Evolutionary conservation across 2,329 filamentous ascomycete species (phyloP).

Genomic region (Cephalotrichum gorgonifer): DNA sequence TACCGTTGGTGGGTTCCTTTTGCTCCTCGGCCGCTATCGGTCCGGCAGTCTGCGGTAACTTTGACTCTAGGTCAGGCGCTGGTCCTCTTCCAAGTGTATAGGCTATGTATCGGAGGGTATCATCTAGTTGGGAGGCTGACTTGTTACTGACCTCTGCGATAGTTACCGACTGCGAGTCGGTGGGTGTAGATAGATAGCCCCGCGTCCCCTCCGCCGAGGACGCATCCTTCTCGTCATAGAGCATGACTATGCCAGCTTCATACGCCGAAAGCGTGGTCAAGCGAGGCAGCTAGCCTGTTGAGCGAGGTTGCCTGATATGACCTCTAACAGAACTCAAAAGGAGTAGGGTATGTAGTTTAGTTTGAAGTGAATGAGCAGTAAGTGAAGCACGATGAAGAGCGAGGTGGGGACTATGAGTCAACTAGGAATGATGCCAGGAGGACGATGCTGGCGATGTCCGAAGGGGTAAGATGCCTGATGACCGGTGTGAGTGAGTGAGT

Average conservation of each 20-base stretch:
- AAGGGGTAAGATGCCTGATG: too few species aligned
- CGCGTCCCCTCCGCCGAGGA: conserved; percentile 1
- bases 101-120: background rate
- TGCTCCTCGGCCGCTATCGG: background rate
- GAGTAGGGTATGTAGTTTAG: too few species aligned
- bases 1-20: background rate
- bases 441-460: too few species aligned
- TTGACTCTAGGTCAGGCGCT: background rate
- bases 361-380: too few species aligned
- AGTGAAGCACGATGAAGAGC: too few species aligned
- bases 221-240: conserved; percentile 7
- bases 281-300: background rate
- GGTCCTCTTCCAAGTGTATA: background rate
- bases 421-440: too few species aligned
- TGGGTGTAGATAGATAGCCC: background rate
- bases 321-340: too few species aligned
- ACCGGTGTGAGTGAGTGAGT: too few species aligned
- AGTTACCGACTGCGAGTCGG: background rate
- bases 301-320: background rate
- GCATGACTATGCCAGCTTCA: background rate
- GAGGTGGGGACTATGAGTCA: too few species aligned
- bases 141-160: background rate
- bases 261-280: background rate
- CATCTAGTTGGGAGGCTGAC: background rate
- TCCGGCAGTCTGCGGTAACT: background rate